These are phyloP conservation scores for Paecilomyces dactylethromorphus DNA, from an alignment of 2,329 filamentous ascomycete species.

Conservation along the genomic window DNA sequence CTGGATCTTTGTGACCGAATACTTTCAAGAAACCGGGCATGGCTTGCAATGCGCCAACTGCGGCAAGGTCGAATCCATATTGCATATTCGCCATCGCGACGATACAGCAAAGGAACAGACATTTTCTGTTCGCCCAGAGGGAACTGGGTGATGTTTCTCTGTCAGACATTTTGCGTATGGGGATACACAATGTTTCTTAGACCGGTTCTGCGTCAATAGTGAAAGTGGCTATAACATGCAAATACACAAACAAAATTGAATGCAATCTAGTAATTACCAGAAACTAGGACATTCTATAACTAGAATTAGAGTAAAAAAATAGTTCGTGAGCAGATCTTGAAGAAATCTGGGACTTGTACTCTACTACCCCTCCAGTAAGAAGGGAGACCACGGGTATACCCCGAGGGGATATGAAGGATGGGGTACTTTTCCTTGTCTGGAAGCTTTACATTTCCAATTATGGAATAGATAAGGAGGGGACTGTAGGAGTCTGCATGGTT, in stretches of 20 bases:
- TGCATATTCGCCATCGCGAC: constrained; percentile 47
- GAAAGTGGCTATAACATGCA: not conserved
- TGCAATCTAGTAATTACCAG: not conserved
- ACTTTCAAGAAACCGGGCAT: constrained; percentile 48
- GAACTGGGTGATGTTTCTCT: not conserved
- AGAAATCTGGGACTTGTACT: no score
- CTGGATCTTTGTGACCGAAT: constrained; percentile 44
- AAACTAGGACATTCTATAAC: not conserved
- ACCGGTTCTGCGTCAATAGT: not conserved
- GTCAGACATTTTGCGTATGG: not conserved
- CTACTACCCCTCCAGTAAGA: not conserved
- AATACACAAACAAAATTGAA: not conserved
- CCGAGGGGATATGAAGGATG: not conserved
- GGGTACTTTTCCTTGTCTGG: not conserved
- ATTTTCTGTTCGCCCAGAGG: constrained; percentile 31
- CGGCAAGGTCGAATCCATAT: constrained; percentile 46
- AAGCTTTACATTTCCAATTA: not conserved
- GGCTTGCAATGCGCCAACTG: constrained; percentile 41
- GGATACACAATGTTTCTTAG: not conserved
- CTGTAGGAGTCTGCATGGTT: not conserved
- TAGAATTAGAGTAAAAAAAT: no score
- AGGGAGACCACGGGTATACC: not conserved
- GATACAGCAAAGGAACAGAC: constrained; percentile 40
- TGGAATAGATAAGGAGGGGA: not conserved
- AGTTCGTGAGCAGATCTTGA: no score